A percentile compares a stretch with the other conserved stretches of the same genome.
Conservation (phyloP, 306 rosid genomes). For the Mucuna pruriens region DNA sequence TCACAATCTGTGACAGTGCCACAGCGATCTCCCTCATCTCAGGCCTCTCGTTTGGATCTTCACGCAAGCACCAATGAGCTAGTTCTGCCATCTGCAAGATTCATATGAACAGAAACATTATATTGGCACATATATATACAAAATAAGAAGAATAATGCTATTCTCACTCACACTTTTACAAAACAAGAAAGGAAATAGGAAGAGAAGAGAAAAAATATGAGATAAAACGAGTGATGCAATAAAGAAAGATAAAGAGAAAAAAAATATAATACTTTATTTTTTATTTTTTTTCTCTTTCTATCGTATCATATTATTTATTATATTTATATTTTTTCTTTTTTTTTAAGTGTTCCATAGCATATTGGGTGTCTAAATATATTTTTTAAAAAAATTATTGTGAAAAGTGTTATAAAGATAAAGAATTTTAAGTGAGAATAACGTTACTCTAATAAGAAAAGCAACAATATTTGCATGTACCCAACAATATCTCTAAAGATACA, state of each 20-base stretch:
- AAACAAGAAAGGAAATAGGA: not conserved
- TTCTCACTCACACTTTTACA: not conserved
- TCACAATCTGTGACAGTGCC: conserved; percentile 54
- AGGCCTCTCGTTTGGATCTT: conserved; percentile 76
- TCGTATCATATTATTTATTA: too few relatives aligned
- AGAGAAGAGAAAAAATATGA: not conserved
- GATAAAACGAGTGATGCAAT: not conserved
- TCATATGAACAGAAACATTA: not conserved
- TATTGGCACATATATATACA: not conserved
- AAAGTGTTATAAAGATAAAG: not conserved
- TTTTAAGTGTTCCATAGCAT: too few relatives aligned
- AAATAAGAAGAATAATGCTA: not conserved
- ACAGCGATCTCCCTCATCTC: conserved; percentile 69
- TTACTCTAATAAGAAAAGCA: not conserved
- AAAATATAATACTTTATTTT: too few relatives aligned
- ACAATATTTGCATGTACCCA: not conserved
- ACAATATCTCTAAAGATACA: not conserved
- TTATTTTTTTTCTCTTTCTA: too few relatives aligned
- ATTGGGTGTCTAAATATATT: too few relatives aligned
- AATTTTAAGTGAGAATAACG: not conserved
- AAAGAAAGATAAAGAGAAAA: not conserved
- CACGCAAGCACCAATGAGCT: conserved; percentile 67
- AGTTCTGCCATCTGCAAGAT: conserved; percentile 66
- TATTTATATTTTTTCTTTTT: too few relatives aligned
- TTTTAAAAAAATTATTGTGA: too few relatives aligned